These are phyloP conservation scores for Parafenestella ontariensis DNA, from an alignment of 2,329 filamentous ascomycete species.

Conservation along the genomic window DNA sequence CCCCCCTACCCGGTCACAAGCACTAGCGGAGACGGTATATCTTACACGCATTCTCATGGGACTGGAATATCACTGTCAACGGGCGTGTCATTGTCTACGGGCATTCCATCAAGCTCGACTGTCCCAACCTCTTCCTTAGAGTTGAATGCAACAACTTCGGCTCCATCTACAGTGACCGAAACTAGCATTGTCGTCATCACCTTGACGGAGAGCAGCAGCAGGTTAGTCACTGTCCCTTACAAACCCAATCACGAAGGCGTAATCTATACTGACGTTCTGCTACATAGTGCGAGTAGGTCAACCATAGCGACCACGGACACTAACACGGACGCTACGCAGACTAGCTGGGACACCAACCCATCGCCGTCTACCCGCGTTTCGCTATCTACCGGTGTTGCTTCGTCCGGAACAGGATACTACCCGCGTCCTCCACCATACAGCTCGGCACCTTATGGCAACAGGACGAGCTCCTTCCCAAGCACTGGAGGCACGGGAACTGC, in stretches of 20 bases:
- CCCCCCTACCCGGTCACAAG: constrained; percentile 13
- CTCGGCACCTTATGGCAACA: constrained; percentile 20
- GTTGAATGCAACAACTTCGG: constrained; percentile 5
- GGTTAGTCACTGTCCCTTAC: constrained; percentile 13
- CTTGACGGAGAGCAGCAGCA: not conserved
- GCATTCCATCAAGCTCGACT: constrained; percentile 8
- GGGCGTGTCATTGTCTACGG: constrained; percentile 10
- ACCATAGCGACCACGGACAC: constrained; percentile 10
- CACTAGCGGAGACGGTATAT: constrained; percentile 5
- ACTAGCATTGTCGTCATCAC: constrained; percentile 15
- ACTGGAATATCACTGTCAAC: constrained; percentile 8
- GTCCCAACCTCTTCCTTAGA: not conserved
- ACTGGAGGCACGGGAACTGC: constrained; percentile 10
- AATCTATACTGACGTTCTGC: constrained; percentile 6
- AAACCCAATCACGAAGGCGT: not conserved
- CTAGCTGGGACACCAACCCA: constrained; percentile 21
- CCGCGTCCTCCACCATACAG: not conserved
- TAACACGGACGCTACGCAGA: constrained; percentile 24
- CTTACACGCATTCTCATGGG: constrained; percentile 3
- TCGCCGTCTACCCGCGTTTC: constrained; percentile 11
- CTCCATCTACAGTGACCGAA: constrained; percentile 4
- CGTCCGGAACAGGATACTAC: constrained; percentile 11
- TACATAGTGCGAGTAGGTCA: constrained; percentile 3
- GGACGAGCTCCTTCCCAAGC: constrained; percentile 2
- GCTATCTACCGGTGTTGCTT: constrained; percentile 10